Conservation (phyloP, 1,284 basidiomycete genomes). For the Somion occarium region DNA sequence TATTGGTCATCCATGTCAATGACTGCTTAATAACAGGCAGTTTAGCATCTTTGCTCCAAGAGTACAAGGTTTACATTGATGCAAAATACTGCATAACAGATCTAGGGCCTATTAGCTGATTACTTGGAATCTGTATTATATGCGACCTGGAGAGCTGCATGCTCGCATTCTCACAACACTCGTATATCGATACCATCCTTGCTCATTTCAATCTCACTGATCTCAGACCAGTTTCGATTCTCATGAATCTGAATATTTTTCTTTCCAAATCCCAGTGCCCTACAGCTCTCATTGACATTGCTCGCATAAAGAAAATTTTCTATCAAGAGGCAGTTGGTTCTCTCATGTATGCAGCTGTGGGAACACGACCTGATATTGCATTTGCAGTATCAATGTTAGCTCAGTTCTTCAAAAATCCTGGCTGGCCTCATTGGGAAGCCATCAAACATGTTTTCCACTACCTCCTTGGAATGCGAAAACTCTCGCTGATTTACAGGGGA, state of each 20-base stretch:
- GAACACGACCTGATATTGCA: slow-evolving; percentile 13
- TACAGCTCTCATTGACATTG: background rate
- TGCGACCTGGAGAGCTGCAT: slow-evolving; percentile 22
- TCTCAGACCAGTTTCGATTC: slow-evolving; percentile 17
- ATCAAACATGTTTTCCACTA: slow-evolving; percentile 15
- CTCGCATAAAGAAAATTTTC: slow-evolving; percentile 6
- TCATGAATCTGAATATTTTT: slow-evolving; percentile 13
- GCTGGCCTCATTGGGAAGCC: slow-evolving; percentile 15
- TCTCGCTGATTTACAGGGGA: slow-evolving; percentile 2
- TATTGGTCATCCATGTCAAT: slow-evolving; percentile 30
- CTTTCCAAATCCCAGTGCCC: slow-evolving; percentile 14
- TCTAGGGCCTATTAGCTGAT: slow-evolving; percentile 25
- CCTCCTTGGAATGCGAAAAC: slow-evolving; percentile 12
- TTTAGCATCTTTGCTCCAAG: slow-evolving; percentile 11
- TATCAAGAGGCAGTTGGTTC: slow-evolving; percentile 10
- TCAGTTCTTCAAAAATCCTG: slow-evolving; percentile 11
- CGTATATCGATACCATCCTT: slow-evolving; percentile 27
- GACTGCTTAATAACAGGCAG: slow-evolving; percentile 25
- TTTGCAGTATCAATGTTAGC: slow-evolving; percentile 8
- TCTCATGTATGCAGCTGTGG: slow-evolving; percentile 12
- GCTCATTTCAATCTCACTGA: slow-evolving; percentile 19
- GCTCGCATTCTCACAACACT: slow-evolving; percentile 24
- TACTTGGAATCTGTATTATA: slow-evolving; percentile 31
- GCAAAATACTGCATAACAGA: slow-evolving; percentile 26
- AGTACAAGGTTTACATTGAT: slow-evolving; percentile 21